These are phyloP conservation scores for Phaeoacremonium minimum DNA, from an alignment of 2,329 filamentous ascomycete species.

Conservation along the genomic window DNA sequence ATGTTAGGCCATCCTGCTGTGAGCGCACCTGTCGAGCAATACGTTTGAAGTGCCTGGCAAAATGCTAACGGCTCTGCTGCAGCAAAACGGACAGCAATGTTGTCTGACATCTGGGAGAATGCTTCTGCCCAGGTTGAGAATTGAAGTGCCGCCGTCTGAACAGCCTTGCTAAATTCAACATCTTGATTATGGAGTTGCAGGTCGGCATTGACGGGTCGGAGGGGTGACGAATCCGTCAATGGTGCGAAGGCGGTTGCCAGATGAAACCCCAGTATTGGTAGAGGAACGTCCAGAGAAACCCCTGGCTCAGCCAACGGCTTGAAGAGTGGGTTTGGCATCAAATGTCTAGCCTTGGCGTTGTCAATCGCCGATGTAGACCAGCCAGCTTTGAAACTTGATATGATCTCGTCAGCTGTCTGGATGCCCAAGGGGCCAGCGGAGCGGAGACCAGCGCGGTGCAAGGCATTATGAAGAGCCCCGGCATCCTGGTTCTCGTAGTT, in stretches of 20 bases:
- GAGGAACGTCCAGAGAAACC: no score
- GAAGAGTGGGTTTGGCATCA: no score
- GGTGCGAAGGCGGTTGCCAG: slow-evolving; percentile 41
- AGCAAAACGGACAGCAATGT: slow-evolving; percentile 38
- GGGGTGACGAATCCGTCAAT: slow-evolving; percentile 31
- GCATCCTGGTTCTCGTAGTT: no score
- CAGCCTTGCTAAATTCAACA: slow-evolving; percentile 14
- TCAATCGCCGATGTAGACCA: no score
- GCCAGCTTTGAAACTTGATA: no score
- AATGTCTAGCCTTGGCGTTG: no score
- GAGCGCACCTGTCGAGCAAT: slow-evolving; percentile 17
- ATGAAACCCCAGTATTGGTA: slow-evolving; percentile 53
- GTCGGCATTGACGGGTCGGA: slow-evolving; percentile 17
- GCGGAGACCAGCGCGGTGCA: no score
- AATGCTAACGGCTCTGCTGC: slow-evolving; percentile 45
- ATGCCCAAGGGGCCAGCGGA: no score
- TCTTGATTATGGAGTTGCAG: background rate
- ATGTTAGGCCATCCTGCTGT: slow-evolving; percentile 37
- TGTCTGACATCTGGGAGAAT: slow-evolving; percentile 22
- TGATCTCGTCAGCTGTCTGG: no score
- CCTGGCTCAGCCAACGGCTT: no score
- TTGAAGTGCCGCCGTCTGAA: slow-evolving; percentile 33
- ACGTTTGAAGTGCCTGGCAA: slow-evolving; percentile 44
- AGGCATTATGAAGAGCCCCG: no score
- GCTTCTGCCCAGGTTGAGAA: slow-evolving; percentile 41